A percentile compares a stretch with the other conserved stretches of the same genome.
Evolutionary conservation across 495 filamentous ascomycete species (phyloP).

Genomic region (Neurospora sp.): DNA sequence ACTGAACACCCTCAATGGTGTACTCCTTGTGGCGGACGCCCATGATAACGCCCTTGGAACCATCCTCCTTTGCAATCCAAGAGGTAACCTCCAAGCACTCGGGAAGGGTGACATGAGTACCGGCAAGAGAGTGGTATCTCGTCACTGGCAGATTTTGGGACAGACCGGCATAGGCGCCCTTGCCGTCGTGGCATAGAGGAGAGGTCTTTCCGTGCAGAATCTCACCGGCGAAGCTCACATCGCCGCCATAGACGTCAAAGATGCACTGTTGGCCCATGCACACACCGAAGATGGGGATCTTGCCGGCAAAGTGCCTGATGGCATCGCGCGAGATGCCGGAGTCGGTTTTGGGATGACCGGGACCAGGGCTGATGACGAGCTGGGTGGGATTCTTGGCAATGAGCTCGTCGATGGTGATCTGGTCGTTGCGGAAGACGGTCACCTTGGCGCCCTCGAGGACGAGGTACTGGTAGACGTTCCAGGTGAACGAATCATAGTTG

Average conservation of each 20-base stretch:
- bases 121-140: constrained; percentile 91
- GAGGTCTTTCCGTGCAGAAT: constrained; percentile 97
- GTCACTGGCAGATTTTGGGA: constrained; percentile 76
- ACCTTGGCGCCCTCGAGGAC: constrained; percentile 87
- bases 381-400: constrained; percentile 79
- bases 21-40: constrained; percentile 88
- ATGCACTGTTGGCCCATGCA: constrained; percentile 99
- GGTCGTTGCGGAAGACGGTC: constrained; percentile 83
- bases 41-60: constrained; percentile 79
- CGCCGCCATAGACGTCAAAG: constrained; percentile 80
- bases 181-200: constrained; percentile 72
- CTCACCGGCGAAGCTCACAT: constrained; percentile 87
- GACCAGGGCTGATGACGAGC: constrained; percentile 87
- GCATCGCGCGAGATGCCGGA: constrained; percentile 87
- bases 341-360: constrained; percentile 82
- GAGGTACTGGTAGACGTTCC: constrained; percentile 98
- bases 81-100: constrained; percentile 82
- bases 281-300: constrained; percentile 92
- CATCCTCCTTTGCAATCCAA: constrained; percentile 62
- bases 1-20: constrained; percentile 88
- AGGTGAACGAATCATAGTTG: constrained; percentile 99
- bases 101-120: constrained; percentile 81
- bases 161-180: constrained; percentile 75
- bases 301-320: constrained; percentile 86
- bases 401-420: constrained; percentile 75